Percentiles rank a stretch among this genome's conserved stretches.
These are phyloP conservation scores for Acacia acuminata DNA, from an alignment of 306 rosid genomes.

Conservation along the genomic window DNA sequence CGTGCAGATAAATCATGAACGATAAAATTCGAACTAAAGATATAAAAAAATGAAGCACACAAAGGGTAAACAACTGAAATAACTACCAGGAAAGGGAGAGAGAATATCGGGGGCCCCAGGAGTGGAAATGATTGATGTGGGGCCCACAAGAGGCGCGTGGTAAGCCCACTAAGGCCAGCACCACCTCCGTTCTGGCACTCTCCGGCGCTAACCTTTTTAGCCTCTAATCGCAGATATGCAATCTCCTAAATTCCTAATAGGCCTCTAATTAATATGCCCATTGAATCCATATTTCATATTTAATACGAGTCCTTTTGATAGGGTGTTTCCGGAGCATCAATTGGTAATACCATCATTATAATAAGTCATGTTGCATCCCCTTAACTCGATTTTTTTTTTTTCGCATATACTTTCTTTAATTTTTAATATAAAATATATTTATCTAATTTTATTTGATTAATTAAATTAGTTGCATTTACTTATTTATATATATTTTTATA, in stretches of 20 bases:
- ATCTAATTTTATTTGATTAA: too few relatives aligned
- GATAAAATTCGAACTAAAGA: background rate
- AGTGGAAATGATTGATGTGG: slow-evolving; percentile 13
- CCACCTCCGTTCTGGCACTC: background rate
- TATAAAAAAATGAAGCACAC: background rate
- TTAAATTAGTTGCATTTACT: too few relatives aligned
- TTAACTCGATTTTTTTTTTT: too few relatives aligned
- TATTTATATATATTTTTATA: too few relatives aligned
- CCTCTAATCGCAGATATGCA: background rate
- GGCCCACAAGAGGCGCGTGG: slow-evolving; percentile 57
- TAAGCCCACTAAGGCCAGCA: slow-evolving; percentile 45
- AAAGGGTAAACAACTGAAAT: slow-evolving; percentile 36
- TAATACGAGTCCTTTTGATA: too few relatives aligned
- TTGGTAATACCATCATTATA: background rate
- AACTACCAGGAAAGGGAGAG: slow-evolving; percentile 36
- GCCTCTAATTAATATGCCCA: background rate
- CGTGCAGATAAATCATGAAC: background rate
- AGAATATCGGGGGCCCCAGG: slow-evolving; percentile 6
- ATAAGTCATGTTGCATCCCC: too few relatives aligned
- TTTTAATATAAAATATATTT: too few relatives aligned
- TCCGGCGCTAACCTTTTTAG: background rate
- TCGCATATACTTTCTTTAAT: too few relatives aligned
- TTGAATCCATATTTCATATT: too few relatives aligned
- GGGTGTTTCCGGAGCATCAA: too few relatives aligned
- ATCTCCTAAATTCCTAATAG: background rate